Conservation (phyloP, 495 filamentous ascomycete species). For the Sabuloglossum arenarium region DNA sequence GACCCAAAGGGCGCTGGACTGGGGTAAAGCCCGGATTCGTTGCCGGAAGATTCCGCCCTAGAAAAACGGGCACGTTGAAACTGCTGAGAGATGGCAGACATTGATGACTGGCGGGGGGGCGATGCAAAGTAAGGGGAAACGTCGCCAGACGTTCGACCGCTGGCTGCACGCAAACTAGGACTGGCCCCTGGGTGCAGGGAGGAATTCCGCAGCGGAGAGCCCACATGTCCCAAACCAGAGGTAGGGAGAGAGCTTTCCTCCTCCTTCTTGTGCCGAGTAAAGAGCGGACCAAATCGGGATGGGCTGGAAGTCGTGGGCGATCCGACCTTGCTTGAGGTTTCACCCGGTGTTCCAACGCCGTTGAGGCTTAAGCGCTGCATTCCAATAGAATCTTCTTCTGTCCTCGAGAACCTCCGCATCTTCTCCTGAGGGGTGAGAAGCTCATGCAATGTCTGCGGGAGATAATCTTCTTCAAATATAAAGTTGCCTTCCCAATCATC, state of each 20-base stretch:
- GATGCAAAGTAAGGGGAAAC: conserved; percentile 41
- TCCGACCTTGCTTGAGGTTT: conserved; percentile 50
- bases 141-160: conserved; percentile 29
- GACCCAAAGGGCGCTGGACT: neutral
- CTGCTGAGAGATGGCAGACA: conserved; percentile 25
- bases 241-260: conserved; percentile 31
- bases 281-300: conserved; percentile 70
- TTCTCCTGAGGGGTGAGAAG: conserved; percentile 82
- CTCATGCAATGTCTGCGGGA: conserved; percentile 73
- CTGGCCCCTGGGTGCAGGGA: conserved; percentile 37
- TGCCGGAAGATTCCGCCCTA: conserved; percentile 6
- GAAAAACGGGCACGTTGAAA: conserved; percentile 23
- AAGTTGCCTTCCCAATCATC: conserved; percentile 65
- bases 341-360: conserved; percentile 36
- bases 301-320: conserved; percentile 65
- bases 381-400: conserved; percentile 36
- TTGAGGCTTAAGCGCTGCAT: conserved; percentile 38
- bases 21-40: neutral
- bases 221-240: conserved; percentile 66
- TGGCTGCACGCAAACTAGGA: conserved; percentile 41
- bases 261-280: conserved; percentile 47
- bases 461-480: conserved; percentile 79
- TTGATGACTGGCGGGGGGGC: conserved; percentile 34
- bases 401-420: conserved; percentile 59
- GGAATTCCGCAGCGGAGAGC: conserved; percentile 85